These are phyloP conservation scores for Hirsutella minnesotensis DNA, from an alignment of 2,329 filamentous ascomycete genomes.

Conservation along the genomic window DNA sequence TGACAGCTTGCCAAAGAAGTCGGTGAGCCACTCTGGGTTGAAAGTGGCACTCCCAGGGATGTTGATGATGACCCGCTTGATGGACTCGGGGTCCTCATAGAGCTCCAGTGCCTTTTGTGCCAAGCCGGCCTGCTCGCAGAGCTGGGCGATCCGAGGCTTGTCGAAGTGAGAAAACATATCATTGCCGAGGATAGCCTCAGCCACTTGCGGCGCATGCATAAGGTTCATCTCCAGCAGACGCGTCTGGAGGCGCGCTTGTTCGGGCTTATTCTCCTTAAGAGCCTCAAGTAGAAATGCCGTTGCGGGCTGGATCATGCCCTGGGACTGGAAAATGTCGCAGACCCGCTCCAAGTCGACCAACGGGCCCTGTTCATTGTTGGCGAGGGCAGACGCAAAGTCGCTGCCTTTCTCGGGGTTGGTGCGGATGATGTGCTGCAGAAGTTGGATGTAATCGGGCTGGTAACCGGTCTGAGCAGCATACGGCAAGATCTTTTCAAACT, in stretches of 20 bases:
- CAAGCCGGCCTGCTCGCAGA: conserved; percentile 89
- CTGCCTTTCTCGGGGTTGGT: conserved; percentile 87
- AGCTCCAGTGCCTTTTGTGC: conserved; percentile 83
- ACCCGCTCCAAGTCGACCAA: conserved; percentile 89
- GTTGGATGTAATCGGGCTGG: conserved; percentile 85
- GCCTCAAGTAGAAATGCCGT: conserved; percentile 97
- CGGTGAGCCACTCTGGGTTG: conserved; percentile 80
- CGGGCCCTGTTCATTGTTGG: conserved; percentile 77
- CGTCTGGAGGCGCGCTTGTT: conserved; percentile 89
- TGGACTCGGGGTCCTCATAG: conserved; percentile 76
- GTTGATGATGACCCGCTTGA: conserved; percentile 84
- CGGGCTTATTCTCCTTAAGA: conserved; percentile 85
- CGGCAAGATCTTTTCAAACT: conserved; percentile 92
- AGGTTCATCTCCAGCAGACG: conserved; percentile 96
- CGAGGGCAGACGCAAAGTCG: conserved; percentile 87
- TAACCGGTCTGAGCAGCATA: conserved; percentile 80
- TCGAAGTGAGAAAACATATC: conserved; percentile 99
- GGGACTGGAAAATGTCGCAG: conserved; percentile 94
- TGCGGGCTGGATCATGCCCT: conserved; percentile 94
- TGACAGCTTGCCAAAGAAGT: conserved; percentile 87
- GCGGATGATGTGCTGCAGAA: conserved; percentile 85
- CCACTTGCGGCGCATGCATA: conserved; percentile 90
- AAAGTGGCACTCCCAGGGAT: conserved; percentile 74
- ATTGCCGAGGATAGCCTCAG: conserved; percentile 93
- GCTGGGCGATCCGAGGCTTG: conserved; percentile 71